A percentile compares a stretch with the other conserved stretches of the same genome.
Conservation (phyloP, 192 early-diverging fungal species). For the Podila clonocystis region DNA sequence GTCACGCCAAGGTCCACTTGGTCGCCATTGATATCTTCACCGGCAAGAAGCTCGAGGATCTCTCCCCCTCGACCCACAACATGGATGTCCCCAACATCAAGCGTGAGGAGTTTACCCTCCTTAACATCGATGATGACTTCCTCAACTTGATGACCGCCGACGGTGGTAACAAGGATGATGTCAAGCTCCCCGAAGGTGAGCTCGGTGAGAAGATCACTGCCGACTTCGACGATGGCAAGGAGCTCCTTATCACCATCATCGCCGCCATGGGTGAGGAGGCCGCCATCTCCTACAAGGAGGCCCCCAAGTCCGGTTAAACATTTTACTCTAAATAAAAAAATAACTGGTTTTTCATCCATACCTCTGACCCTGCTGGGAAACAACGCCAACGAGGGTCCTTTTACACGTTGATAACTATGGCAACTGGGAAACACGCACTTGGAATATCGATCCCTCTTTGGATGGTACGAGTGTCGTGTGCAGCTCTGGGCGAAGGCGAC, state of each 20-base stretch:
- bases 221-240: constrained; percentile 74
- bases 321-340: background rate
- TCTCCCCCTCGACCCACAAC: constrained; percentile 99
- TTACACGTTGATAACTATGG: no score
- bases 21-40: constrained; percentile 97
- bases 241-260: constrained; percentile 84
- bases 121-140: constrained; percentile 94
- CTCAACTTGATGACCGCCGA: constrained; percentile 84
- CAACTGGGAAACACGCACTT: no score
- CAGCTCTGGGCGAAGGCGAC: no score
- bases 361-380: no score
- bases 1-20: constrained; percentile 99
- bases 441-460: no score
- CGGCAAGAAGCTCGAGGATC: constrained; percentile 97
- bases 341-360: no score
- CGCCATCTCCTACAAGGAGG: constrained; percentile 84
- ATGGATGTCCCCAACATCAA: constrained; percentile 98
- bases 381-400: no score
- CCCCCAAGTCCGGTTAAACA: constrained; percentile 62
- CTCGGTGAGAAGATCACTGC: constrained; percentile 77
- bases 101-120: constrained; percentile 85
- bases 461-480: no score
- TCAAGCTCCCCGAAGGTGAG: constrained; percentile 91
- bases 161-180: constrained; percentile 94
- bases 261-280: constrained; percentile 94